phyloP scores from a whole-genome alignment of 2,329 filamentous ascomycete species.

The Aphanoascus verrucosus region DNA sequence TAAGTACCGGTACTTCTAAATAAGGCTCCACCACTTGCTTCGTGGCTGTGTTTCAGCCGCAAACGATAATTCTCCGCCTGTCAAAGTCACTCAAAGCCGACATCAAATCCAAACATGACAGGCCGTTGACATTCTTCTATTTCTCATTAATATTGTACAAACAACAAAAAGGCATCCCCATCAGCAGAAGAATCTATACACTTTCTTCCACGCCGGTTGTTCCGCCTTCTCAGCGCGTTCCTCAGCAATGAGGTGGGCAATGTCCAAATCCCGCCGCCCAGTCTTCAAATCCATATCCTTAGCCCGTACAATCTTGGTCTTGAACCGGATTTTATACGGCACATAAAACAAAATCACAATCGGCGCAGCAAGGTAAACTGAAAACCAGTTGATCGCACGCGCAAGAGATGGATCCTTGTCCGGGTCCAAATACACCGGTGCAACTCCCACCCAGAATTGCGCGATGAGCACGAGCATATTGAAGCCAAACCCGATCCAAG shows the following conservation, averaged over 20 bases:
- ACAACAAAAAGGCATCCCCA: not conserved
- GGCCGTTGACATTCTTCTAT: not conserved
- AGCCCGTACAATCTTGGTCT: slow-evolving; percentile 17
- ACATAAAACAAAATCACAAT: slow-evolving; percentile 33
- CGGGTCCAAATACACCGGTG: slow-evolving; percentile 53
- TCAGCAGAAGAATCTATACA: slow-evolving; percentile 64
- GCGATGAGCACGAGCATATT: slow-evolving; percentile 59
- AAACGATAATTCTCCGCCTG: not conserved
- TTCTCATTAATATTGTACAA: not conserved
- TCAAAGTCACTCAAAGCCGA: not conserved
- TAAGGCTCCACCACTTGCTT: not conserved
- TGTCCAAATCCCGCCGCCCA: slow-evolving; percentile 22
- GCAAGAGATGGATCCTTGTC: slow-evolving; percentile 29
- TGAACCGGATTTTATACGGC: slow-evolving; percentile 20
- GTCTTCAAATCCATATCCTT: slow-evolving; percentile 20
- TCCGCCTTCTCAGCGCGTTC: slow-evolving; percentile 60
- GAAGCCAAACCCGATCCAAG: slow-evolving; percentile 51
- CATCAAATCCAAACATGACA: not conserved
- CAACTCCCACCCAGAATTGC: slow-evolving; percentile 67
- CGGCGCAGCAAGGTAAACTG: slow-evolving; percentile 35
- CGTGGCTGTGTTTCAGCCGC: slow-evolving; percentile 2
- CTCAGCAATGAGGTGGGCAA: slow-evolving; percentile 66
- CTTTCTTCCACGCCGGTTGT: slow-evolving; percentile 68
- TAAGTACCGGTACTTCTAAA: not conserved
- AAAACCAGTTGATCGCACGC: slow-evolving; percentile 43